Evolutionary conservation across 768 basidiomycete genomes (phyloP).

Genomic region (Gyrodon lividus): DNA sequence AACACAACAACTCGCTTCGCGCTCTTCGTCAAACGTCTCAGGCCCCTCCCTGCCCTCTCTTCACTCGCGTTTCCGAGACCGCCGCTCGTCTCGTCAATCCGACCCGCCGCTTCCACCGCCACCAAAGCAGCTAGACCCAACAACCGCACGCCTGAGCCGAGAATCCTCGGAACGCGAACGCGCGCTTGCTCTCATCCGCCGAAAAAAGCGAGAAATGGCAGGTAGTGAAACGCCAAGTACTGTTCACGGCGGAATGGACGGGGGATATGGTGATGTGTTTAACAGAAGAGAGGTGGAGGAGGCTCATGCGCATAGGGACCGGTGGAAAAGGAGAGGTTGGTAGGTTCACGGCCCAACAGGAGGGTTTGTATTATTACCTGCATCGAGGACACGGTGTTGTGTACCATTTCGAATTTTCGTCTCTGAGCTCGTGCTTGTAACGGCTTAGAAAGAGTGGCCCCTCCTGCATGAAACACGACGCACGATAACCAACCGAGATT

Average conservation of each 20-base stretch:
- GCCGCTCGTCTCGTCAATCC: conserved; percentile 8
- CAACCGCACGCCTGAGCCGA: conserved; percentile 58
- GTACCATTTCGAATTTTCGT: no score
- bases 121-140: conserved; percentile 41
- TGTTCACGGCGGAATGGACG: conserved; percentile 45
- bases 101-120: conserved; percentile 6
- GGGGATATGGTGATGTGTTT: conserved; percentile 67
- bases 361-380: background rate
- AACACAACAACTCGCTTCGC: conserved; percentile 58
- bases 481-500: no score
- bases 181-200: conserved; percentile 66
- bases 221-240: conserved; percentile 74
- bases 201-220: conserved; percentile 61
- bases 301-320: conserved; percentile 51
- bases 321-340: conserved; percentile 30
- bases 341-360: conserved; percentile 20
- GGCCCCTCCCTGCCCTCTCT: conserved; percentile 15
- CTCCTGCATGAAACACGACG: no score
- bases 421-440: no score
- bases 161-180: conserved; percentile 76
- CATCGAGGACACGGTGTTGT: background rate
- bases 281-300: conserved; percentile 72
- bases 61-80: conserved; percentile 19
- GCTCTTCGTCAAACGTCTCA: conserved; percentile 25
- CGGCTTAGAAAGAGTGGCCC: no score